Evolutionary conservation across 768 basidiomycete species (phyloP).

Genomic region (Exsudoporus frostii): DNA sequence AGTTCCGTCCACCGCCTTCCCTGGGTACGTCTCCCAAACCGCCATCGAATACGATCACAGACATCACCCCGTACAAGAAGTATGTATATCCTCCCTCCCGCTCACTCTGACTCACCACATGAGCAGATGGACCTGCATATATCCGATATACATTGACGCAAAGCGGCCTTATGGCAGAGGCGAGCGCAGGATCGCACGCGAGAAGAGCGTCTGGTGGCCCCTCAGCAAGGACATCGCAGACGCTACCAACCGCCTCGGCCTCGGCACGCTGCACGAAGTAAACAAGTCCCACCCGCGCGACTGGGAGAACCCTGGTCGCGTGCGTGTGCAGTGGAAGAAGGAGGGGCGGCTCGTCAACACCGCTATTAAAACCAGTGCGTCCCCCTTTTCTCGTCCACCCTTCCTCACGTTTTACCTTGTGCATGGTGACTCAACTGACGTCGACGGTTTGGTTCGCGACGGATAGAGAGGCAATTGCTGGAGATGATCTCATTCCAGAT

Average conservation of each 20-base stretch:
- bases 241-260: slow-evolving; percentile 70
- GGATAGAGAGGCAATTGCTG: slow-evolving; percentile 72
- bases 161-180: slow-evolving; percentile 85
- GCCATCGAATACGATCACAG: slow-evolving; percentile 47
- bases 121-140: slow-evolving; percentile 88
- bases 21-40: slow-evolving; percentile 21
- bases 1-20: slow-evolving; percentile 19
- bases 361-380: slow-evolving; percentile 73
- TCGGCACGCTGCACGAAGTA: slow-evolving; percentile 84
- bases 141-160: slow-evolving; percentile 96
- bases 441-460: not conserved
- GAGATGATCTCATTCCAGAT: slow-evolving; percentile 73
- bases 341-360: slow-evolving; percentile 65
- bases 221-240: slow-evolving; percentile 90
- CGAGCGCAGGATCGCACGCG: slow-evolving; percentile 74
- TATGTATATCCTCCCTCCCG: slow-evolving; percentile 35
- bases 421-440: not conserved
- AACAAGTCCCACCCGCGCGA: slow-evolving; percentile 90
- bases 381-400: not conserved
- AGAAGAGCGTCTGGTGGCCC: slow-evolving; percentile 91
- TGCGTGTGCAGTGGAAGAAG: slow-evolving; percentile 90
- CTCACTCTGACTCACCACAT: slow-evolving; percentile 3
- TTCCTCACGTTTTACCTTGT: not conserved
- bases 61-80: slow-evolving; percentile 84
- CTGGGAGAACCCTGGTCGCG: slow-evolving; percentile 97